Conservation (phyloP, 768 basidiomycete species). For the Termitomyces sp. region DNA sequence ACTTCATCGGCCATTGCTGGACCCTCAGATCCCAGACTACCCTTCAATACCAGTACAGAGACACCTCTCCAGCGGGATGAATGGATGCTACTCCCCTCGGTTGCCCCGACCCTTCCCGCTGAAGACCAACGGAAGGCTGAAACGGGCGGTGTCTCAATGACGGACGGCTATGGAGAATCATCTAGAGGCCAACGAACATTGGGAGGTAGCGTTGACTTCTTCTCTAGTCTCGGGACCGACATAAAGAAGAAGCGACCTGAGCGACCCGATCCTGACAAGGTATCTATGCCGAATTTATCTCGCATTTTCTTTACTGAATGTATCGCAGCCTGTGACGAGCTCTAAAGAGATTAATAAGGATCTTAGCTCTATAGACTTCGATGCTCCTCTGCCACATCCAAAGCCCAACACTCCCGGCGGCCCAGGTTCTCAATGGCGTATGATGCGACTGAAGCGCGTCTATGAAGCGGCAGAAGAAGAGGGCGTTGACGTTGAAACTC, state of each 20-base stretch:
- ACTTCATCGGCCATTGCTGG: conserved; percentile 53
- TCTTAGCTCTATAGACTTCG: conserved; percentile 43
- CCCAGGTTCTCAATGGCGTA: conserved; percentile 94
- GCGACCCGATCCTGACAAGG: conserved; percentile 70
- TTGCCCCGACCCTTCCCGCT: conserved; percentile 25
- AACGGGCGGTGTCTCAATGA: conserved; percentile 47
- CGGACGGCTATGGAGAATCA: conserved; percentile 63
- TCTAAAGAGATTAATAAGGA: conserved; percentile 61
- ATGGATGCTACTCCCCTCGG: conserved; percentile 78
- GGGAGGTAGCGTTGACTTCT: conserved; percentile 78
- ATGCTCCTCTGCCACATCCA: conserved; percentile 37
- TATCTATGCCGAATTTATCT: conserved; percentile 24
- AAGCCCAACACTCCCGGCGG: conserved; percentile 74
- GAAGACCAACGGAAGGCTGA: conserved; percentile 23
- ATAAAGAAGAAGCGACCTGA: conserved; percentile 57
- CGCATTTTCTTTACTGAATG: conserved; percentile 2
- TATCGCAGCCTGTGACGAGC: conserved; percentile 55
- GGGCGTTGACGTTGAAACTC: conserved; percentile 62
- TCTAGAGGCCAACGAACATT: conserved; percentile 42
- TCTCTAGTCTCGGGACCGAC: conserved; percentile 82
- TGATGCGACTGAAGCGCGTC: conserved; percentile 91
- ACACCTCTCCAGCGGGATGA: conserved; percentile 66
- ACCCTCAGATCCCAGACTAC: conserved; percentile 45
- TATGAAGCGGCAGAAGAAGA: conserved; percentile 93
- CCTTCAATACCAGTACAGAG: conserved; percentile 44